Conservation (phyloP, 768 basidiomycete species). For the Mycena indigotica region DNA sequence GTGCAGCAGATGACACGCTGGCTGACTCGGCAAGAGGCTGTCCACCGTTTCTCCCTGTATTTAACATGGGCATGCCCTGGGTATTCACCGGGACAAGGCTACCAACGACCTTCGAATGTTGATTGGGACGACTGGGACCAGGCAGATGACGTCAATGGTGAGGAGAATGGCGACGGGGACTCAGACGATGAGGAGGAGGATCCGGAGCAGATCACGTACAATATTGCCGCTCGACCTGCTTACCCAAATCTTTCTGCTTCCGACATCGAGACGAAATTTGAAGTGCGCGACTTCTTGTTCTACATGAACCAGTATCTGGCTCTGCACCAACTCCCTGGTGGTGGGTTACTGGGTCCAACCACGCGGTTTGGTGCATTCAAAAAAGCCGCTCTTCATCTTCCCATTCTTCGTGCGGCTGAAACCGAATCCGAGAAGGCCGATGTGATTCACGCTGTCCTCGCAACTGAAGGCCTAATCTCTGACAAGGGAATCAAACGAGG, state of each 20-base stretch:
- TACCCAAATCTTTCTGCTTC: neutral
- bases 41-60: neutral
- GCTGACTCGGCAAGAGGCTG: conserved; percentile 32
- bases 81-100: neutral
- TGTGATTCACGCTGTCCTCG: neutral
- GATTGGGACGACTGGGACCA: neutral
- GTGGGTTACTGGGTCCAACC: neutral
- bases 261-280: neutral
- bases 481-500: neutral
- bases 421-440: neutral
- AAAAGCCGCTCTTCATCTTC: neutral
- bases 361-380: neutral
- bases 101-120: neutral
- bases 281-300: neutral
- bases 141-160: neutral
- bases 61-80: neutral
- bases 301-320: neutral
- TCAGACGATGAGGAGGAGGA: neutral
- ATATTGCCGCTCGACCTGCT: neutral
- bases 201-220: neutral
- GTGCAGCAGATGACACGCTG: conserved; percentile 37
- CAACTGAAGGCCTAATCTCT: neutral
- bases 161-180: no score
- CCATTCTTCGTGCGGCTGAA: neutral
- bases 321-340: neutral